These are phyloP conservation scores for Trifolium fragiferum DNA, from an alignment of 306 rosid species.

Conservation along the genomic window DNA sequence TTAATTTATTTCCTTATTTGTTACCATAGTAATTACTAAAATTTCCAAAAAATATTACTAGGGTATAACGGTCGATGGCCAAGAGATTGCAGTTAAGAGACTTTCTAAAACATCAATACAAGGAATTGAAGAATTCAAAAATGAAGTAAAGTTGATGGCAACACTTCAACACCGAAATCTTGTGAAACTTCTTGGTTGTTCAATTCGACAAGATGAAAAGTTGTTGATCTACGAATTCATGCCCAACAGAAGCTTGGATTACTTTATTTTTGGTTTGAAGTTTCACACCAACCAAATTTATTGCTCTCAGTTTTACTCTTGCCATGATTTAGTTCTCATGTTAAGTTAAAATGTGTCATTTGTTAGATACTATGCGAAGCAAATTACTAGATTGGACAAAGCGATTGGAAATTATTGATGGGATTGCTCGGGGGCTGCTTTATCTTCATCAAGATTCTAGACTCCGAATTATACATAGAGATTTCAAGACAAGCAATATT, in stretches of 20 bases:
- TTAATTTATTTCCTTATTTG: too few relatives aligned
- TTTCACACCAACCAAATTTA: neutral
- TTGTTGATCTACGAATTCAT: neutral
- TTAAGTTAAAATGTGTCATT: neutral
- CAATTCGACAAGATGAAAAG: neutral
- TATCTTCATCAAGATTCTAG: conserved; percentile 67
- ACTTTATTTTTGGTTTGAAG: neutral
- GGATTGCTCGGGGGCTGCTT: conserved; percentile 55
- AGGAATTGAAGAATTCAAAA: neutral
- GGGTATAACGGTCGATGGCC: neutral
- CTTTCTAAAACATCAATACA: neutral
- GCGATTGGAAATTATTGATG: conserved; percentile 51
- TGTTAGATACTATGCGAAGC: conserved; percentile 40
- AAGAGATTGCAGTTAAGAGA: neutral
- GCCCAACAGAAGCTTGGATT: neutral
- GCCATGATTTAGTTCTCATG: neutral
- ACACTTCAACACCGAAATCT: neutral
- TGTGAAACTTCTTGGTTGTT: neutral
- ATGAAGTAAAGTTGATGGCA: neutral
- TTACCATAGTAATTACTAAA: neutral
- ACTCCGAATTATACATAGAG: conserved; percentile 29
- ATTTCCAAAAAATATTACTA: neutral
- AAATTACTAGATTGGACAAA: conserved; percentile 49
- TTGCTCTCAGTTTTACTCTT: neutral
- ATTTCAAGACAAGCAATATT: conserved; percentile 60